Conservation (phyloP, 169 alveolate genomes). For the Nephromyces sp. region DNA sequence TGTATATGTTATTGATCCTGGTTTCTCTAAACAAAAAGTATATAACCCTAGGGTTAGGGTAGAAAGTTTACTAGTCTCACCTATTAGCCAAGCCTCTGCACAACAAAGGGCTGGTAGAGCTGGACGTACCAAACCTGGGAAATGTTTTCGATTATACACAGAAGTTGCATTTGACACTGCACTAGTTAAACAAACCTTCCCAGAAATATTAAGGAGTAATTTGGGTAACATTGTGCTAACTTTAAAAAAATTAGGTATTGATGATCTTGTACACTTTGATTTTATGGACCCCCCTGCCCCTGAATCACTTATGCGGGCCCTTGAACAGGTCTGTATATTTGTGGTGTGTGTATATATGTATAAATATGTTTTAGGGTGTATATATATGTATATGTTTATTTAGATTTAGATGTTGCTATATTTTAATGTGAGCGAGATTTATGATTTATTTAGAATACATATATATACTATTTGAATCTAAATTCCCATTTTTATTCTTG, state of each 20-base stretch:
- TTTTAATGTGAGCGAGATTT: neutral
- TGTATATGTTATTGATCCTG: constrained; percentile 99
- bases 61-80: constrained; percentile 91
- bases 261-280: constrained; percentile 91
- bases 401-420: neutral
- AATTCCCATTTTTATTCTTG: neutral
- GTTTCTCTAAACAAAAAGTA: constrained; percentile 96
- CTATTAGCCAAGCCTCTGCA: constrained; percentile 95
- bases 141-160: constrained; percentile 94
- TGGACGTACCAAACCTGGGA: constrained; percentile 97
- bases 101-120: constrained; percentile 99
- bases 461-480: neutral
- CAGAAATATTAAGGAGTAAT: constrained; percentile 96
- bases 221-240: constrained; percentile 87
- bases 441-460: no score
- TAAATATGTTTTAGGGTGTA: neutral
- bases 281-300: constrained; percentile 99
- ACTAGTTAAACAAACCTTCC: constrained; percentile 86
- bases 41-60: constrained; percentile 96
- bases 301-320: constrained; percentile 62
- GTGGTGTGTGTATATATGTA: neutral
- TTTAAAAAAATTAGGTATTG: constrained; percentile 88
- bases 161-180: constrained; percentile 86
- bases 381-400: neutral
- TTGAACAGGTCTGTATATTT: constrained; percentile 12